A percentile compares a stretch with the other conserved stretches of the same genome.
Conservation (phyloP, 1,284 basidiomycete species). For the Schizopora paradoxa region DNA sequence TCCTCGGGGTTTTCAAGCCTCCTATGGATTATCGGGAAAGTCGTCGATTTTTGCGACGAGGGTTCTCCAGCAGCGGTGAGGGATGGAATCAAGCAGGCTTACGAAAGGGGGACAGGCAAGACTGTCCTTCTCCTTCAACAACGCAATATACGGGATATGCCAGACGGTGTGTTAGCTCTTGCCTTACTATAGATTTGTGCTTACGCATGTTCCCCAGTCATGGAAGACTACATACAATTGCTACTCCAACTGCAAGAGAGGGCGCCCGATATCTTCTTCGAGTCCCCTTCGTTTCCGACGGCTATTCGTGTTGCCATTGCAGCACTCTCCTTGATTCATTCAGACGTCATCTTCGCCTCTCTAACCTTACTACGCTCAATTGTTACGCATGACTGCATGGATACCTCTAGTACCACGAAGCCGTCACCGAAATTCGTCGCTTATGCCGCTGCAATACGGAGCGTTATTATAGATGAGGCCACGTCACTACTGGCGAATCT, state of each 20-base stretch:
- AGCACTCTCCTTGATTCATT: conserved; percentile 73
- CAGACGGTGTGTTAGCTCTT: conserved; percentile 59
- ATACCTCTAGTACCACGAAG: conserved; percentile 30
- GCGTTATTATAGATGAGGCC: conserved; percentile 71
- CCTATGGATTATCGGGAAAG: conserved; percentile 91
- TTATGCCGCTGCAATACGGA: conserved; percentile 64
- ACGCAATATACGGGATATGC: conserved; percentile 65
- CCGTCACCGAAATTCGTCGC: conserved; percentile 58
- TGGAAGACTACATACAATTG: conserved; percentile 93
- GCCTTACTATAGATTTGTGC: conserved; percentile 5
- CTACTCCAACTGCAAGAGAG: conserved; percentile 65
- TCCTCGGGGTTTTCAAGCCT: conserved; percentile 82
- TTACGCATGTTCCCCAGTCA: conserved; percentile 46
- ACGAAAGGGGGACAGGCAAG: conserved; percentile 70
- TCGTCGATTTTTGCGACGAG: conserved; percentile 69
- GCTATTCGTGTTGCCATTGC: conserved; percentile 74
- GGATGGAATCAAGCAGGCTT: conserved; percentile 56
- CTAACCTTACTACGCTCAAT: conserved; percentile 77
- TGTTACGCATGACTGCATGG: conserved; percentile 67
- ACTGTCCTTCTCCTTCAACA: conserved; percentile 62
- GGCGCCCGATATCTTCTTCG: conserved; percentile 73
- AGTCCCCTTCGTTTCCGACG: conserved; percentile 67
- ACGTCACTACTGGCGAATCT: conserved; percentile 67
- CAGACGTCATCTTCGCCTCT: conserved; percentile 76
- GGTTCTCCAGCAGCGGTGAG: conserved; percentile 44